These are phyloP conservation scores for Penicillium nordicum DNA, from an alignment of 2,329 filamentous ascomycete species.

Conservation along the genomic window DNA sequence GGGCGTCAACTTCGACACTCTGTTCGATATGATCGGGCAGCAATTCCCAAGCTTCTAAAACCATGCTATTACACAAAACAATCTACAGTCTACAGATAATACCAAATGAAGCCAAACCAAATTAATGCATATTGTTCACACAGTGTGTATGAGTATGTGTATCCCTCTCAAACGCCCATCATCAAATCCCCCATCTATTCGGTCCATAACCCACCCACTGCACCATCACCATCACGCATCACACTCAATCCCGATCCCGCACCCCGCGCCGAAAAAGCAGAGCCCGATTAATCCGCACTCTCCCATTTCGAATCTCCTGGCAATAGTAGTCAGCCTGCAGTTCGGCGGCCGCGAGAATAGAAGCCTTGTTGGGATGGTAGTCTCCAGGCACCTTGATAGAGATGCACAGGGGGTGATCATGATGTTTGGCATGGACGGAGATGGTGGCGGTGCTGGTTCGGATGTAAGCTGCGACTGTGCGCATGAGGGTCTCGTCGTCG, in stretches of 20 bases:
- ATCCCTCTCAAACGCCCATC: neutral
- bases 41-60: constrained; percentile 30
- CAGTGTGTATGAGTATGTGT: neutral
- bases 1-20: constrained; percentile 30
- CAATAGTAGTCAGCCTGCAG: constrained; percentile 8
- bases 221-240: neutral
- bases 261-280: neutral
- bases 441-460: neutral
- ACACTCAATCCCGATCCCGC: neutral
- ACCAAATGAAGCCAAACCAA: neutral
- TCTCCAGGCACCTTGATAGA: constrained; percentile 11
- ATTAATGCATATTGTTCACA: neutral
- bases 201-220: neutral
- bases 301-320: constrained; percentile 6
- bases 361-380: constrained; percentile 4
- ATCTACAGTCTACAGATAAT: neutral
- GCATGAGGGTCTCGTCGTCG: constrained; percentile 1
- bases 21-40: constrained; percentile 33
- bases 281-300: neutral
- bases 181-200: neutral
- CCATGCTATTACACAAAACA: too few relatives aligned
- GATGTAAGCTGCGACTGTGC: neutral
- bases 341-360: constrained; percentile 6
- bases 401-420: constrained; percentile 1
- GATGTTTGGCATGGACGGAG: neutral